A percentile compares a stretch with the other conserved stretches of the same genome.
These are phyloP conservation scores for Rauvolfia tetraphylla DNA, from an alignment of 257 asterid genomes.

Conservation along the genomic window DNA sequence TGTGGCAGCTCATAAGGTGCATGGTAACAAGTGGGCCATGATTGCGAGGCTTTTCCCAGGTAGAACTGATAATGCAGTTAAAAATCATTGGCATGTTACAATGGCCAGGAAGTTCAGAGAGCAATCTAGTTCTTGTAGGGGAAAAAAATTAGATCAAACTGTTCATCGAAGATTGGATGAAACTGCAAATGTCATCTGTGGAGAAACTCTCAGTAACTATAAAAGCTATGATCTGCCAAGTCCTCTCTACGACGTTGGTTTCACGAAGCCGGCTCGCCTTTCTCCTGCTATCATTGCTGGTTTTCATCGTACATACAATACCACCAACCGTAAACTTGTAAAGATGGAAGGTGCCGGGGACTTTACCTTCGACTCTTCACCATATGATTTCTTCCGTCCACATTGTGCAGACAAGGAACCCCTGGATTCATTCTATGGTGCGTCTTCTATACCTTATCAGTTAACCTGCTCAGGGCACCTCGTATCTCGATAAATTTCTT, in stretches of 20 bases:
- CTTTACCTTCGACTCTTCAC: not conserved
- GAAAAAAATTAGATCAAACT: not conserved
- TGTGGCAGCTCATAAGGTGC: not conserved
- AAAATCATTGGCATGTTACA: slow-evolving; percentile 14
- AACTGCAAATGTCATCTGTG: not conserved
- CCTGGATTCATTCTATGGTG: not conserved
- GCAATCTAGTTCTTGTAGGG: not conserved
- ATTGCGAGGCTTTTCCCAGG: slow-evolving; percentile 5
- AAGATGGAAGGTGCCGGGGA: not conserved
- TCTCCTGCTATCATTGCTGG: not conserved
- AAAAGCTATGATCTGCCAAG: not conserved
- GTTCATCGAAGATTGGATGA: not conserved
- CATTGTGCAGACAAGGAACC: not conserved
- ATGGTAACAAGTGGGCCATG: slow-evolving; percentile 9
- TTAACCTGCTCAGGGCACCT: too few relatives aligned
- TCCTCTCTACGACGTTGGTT: not conserved
- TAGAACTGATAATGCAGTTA: slow-evolving; percentile 5
- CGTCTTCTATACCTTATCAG: too few relatives aligned
- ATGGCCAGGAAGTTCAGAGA: slow-evolving; percentile 6
- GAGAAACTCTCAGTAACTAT: not conserved
- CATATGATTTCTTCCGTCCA: not conserved
- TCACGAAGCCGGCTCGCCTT: not conserved
- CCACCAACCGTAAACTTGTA: not conserved
- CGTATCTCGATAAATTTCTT: too few relatives aligned
- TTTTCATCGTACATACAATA: not conserved